Conservation (phyloP, 2,329 filamentous ascomycete species). For the Penicillium hesseltinei region DNA sequence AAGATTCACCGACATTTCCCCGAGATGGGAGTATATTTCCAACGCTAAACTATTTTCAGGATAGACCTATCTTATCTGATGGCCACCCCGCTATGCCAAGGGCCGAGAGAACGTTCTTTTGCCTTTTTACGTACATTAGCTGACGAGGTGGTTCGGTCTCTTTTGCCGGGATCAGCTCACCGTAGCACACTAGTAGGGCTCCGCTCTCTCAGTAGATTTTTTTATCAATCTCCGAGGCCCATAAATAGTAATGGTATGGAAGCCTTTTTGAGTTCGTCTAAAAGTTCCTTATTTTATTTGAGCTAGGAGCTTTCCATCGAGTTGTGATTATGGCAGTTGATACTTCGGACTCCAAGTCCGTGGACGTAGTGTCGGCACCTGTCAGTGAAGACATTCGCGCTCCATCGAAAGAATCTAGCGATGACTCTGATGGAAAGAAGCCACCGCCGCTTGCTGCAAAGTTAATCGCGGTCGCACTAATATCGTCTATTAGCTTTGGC, state of each 20-base stretch:
- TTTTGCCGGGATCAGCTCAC: not conserved
- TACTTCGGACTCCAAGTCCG: slow-evolving; percentile 8
- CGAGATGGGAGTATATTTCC: not conserved
- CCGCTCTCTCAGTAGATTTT: not conserved
- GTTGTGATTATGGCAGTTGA: slow-evolving; percentile 2
- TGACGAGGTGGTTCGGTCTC: not conserved
- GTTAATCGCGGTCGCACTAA: slow-evolving; percentile 47
- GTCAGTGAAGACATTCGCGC: not conserved
- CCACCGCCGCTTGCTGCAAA: slow-evolving; percentile 33
- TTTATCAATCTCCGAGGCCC: slow-evolving; percentile 8
- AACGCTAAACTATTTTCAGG: slow-evolving; percentile 1
- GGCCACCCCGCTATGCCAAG: not conserved
- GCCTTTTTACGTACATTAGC: not conserved
- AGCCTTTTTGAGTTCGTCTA: not conserved
- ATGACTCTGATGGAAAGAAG: slow-evolving; percentile 17
- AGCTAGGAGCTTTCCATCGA: not conserved
- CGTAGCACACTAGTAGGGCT: no score
- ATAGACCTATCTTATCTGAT: slow-evolving; percentile 18
- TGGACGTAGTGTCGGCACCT: slow-evolving; percentile 5
- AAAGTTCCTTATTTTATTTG: not conserved
- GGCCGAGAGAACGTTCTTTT: not conserved
- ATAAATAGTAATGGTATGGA: not conserved
- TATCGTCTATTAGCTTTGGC: slow-evolving; percentile 55
- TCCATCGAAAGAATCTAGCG: not conserved
- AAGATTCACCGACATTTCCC: slow-evolving; percentile 12